Percentiles rank a stretch among this genome's conserved stretches.
Conservation (phyloP, 2,329 filamentous ascomycete genomes). For the Parafenestella ontariensis region DNA sequence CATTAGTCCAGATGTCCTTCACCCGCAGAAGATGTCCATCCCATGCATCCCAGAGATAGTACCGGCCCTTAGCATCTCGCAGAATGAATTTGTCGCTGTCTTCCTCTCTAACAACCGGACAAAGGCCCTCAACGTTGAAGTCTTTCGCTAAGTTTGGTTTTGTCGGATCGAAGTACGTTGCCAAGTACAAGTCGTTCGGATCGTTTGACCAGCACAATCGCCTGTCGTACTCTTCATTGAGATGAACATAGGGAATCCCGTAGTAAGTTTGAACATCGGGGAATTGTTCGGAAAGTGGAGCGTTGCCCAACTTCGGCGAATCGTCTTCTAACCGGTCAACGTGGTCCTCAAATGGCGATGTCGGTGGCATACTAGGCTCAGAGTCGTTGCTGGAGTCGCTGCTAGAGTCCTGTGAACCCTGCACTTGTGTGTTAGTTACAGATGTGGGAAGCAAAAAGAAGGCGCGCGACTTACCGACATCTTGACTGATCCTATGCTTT, state of each 20-base stretch:
- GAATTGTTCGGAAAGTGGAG: not conserved
- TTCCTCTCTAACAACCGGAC: constrained; percentile 8
- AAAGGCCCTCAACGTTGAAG: constrained; percentile 8
- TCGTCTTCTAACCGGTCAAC: no score
- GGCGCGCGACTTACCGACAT: no score
- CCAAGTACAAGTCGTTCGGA: constrained; percentile 7
- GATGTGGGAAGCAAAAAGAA: no score
- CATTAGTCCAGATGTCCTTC: constrained; percentile 5
- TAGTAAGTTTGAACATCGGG: not conserved
- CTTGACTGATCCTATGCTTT: no score
- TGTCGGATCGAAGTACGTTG: constrained; percentile 3
- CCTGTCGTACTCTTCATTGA: constrained; percentile 4
- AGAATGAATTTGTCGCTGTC: constrained; percentile 8
- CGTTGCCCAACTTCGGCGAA: no score
- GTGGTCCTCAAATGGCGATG: no score
- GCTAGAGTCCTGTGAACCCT: no score
- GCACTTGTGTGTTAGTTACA: no score
- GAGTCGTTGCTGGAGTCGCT: no score
- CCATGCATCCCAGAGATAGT: constrained; percentile 15
- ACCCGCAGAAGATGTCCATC: constrained; percentile 7
- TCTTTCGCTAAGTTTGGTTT: constrained; percentile 5
- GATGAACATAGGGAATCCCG: constrained; percentile 2
- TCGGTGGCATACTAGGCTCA: no score
- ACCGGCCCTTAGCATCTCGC: not conserved
- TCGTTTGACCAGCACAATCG: constrained; percentile 12